A percentile compares a stretch with the other conserved stretches of the same genome.
These are phyloP conservation scores for Dactylorhiza incarnata DNA, from an alignment of 106 monocot species.

Conservation along the genomic window DNA sequence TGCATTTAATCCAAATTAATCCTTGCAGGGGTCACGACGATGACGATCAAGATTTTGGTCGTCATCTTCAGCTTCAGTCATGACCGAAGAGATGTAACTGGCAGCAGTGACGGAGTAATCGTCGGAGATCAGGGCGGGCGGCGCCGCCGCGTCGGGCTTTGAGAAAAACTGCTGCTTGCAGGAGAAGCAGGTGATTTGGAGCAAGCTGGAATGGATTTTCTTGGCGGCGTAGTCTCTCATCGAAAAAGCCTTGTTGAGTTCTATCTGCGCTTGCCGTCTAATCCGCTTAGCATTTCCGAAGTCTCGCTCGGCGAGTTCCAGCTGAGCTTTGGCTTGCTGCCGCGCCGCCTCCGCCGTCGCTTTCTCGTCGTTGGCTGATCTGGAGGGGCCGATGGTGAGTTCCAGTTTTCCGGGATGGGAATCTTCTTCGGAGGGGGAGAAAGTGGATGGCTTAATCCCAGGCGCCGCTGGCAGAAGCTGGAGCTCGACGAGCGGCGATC, in stretches of 20 bases:
- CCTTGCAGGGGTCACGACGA: too few species aligned
- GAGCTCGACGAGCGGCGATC: constrained; percentile 2
- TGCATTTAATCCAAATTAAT: too few species aligned
- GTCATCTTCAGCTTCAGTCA: constrained; percentile 11
- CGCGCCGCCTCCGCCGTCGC: constrained; percentile 1
- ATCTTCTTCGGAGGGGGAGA: background rate
- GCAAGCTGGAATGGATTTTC: constrained; percentile 11
- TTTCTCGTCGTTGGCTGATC: background rate
- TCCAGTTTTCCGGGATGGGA: background rate
- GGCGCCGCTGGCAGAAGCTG: constrained; percentile 10
- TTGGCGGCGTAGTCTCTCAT: constrained; percentile 8
- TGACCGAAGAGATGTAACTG: constrained; percentile 12
- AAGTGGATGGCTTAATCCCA: background rate
- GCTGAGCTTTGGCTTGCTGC: constrained; percentile 6
- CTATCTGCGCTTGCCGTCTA: constrained; percentile 15
- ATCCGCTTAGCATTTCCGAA: constrained; percentile 11
- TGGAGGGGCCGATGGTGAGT: constrained; percentile 8
- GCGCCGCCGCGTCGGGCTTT: background rate
- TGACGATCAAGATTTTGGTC: background rate
- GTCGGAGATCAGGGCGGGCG: background rate
- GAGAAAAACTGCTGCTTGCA: constrained; percentile 13
- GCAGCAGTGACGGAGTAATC: background rate
- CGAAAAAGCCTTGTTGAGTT: constrained; percentile 10
- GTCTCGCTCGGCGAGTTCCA: constrained; percentile 12
- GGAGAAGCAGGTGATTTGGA: constrained; percentile 18